phyloP scores from a whole-genome alignment of 2,329 filamentous ascomycete genomes.

The Lecanoromycetidae sp. region DNA sequence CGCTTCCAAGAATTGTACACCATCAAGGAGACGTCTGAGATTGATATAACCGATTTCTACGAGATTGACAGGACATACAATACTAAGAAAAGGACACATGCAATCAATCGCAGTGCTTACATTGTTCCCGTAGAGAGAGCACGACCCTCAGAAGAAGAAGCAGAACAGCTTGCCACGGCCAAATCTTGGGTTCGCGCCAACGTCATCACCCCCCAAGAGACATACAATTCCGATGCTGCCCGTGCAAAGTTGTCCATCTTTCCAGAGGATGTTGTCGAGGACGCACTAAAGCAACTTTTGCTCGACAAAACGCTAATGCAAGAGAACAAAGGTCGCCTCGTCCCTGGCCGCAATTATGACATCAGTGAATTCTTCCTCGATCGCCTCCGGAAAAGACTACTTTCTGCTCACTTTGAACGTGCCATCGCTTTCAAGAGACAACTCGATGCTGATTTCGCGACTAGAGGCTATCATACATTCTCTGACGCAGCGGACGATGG shows the following conservation, averaged over 20 bases:
- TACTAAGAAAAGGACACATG: conserved; percentile 25
- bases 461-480: conserved; percentile 24
- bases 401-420: conserved; percentile 28
- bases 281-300: conserved; percentile 31
- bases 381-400: conserved; percentile 29
- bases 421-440: conserved; percentile 33
- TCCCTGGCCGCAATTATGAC: conserved; percentile 33
- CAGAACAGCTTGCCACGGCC: conserved; percentile 24
- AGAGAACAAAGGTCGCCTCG: conserved; percentile 28
- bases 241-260: conserved; percentile 21
- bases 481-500: conserved; percentile 32
- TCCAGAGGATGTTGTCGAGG: conserved; percentile 25
- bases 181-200: conserved; percentile 40
- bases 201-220: conserved; percentile 31
- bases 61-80: conserved; percentile 25
- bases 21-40: conserved; percentile 27
- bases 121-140: conserved; percentile 21
- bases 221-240: conserved; percentile 30
- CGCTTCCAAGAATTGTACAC: conserved; percentile 33
- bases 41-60: conserved; percentile 28
- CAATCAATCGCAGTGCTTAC: conserved; percentile 28
- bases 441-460: conserved; percentile 30
- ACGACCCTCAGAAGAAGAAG: not conserved
- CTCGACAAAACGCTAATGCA: conserved; percentile 30
- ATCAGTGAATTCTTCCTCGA: conserved; percentile 32